Evolutionary conservation across 768 basidiomycete species (phyloP).

Genomic region (Cystofilobasidium capitatum): DNA sequence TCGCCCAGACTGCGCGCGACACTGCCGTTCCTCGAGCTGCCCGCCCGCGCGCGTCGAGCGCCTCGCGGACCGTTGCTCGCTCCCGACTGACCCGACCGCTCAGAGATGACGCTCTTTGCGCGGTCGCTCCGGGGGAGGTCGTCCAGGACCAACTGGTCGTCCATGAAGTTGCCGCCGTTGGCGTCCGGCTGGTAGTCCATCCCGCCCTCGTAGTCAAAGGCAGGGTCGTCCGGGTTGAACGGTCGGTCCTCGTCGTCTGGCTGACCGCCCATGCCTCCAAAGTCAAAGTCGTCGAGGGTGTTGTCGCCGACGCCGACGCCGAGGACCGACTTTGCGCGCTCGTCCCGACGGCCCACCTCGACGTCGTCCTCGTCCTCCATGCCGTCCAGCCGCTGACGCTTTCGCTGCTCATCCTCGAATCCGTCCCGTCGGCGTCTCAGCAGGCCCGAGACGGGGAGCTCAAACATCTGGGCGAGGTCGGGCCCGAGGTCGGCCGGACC

Average conservation of each 20-base stretch:
- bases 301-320: slow-evolving; percentile 12
- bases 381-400: slow-evolving; percentile 45
- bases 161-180: not conserved
- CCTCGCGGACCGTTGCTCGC: slow-evolving; percentile 20
- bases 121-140: slow-evolving; percentile 22
- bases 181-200: slow-evolving; percentile 5
- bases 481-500: slow-evolving; percentile 65
- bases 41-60: slow-evolving; percentile 13
- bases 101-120: slow-evolving; percentile 11
- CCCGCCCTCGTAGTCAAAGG: not conserved
- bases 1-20: slow-evolving; percentile 12
- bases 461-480: slow-evolving; percentile 73
- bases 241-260: not conserved
- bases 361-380: slow-evolving; percentile 50
- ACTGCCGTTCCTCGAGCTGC: slow-evolving; percentile 7
- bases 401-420: slow-evolving; percentile 42
- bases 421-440: slow-evolving; percentile 50
- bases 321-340: slow-evolving; percentile 37
- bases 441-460: slow-evolving; percentile 55
- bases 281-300: slow-evolving; percentile 11
- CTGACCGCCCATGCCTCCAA: slow-evolving; percentile 4
- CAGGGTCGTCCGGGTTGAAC: not conserved
- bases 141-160: slow-evolving; percentile 7
- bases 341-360: slow-evolving; percentile 65
- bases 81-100: slow-evolving; percentile 5